phyloP scores from a whole-genome alignment of 2,329 filamentous ascomycete genomes.

The Trichoderma breve region DNA sequence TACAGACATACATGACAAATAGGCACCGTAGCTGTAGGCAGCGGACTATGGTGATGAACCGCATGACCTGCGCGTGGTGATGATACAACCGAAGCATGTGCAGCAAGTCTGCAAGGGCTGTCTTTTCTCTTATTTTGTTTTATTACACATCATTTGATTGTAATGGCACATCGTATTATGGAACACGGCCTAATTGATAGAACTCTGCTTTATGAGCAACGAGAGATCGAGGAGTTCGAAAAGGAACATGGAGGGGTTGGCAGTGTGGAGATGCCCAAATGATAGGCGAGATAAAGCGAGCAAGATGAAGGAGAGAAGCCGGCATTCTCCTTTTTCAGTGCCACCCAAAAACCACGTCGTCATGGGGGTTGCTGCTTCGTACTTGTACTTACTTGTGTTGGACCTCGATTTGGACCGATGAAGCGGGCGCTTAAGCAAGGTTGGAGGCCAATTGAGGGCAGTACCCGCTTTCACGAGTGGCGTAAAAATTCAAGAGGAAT shows the following conservation, averaged over 20 bases:
- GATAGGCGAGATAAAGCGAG: constrained; percentile 13
- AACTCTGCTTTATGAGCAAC: not conserved
- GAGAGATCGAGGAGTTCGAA: not conserved
- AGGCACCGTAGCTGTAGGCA: not conserved
- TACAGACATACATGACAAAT: constrained; percentile 3
- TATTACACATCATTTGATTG: not conserved
- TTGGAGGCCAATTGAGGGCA: not conserved
- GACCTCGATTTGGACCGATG: not conserved
- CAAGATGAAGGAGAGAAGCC: not conserved
- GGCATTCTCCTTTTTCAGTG: not conserved
- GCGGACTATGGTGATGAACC: not conserved
- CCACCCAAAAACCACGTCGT: not conserved
- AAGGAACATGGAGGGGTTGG: not conserved
- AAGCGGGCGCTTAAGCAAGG: constrained; percentile 10
- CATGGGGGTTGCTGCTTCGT: not conserved
- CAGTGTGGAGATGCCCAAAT: constrained; percentile 3
- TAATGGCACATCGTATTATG: not conserved
- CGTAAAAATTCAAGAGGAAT: not conserved
- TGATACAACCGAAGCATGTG: constrained; percentile 1
- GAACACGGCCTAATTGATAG: not conserved
- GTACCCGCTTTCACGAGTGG: constrained; percentile 11
- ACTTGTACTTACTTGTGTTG: not conserved
- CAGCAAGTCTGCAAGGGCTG: not conserved
- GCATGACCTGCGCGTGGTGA: constrained; percentile 14
- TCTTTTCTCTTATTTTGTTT: not conserved